phyloP scores from a whole-genome alignment of 1,139 yeast genomes.

The Nakaseomyces bracarensis region DNA sequence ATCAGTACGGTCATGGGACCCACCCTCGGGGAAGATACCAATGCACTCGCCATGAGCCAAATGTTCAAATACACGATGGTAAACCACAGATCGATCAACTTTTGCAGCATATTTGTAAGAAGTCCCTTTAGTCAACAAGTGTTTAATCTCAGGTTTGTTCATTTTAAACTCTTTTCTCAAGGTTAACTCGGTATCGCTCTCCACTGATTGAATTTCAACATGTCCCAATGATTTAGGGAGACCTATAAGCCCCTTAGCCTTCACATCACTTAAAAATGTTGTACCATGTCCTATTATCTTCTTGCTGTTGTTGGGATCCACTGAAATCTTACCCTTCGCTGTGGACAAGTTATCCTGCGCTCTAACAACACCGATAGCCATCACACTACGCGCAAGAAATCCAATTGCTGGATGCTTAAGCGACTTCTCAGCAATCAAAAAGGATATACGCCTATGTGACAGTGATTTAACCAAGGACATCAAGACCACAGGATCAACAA shows the following conservation, averaged over 20 bases:
- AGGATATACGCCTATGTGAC: constrained; percentile 68
- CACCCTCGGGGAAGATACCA: constrained; percentile 98
- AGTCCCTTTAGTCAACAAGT: constrained; percentile 46
- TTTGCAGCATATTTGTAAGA: constrained; percentile 67
- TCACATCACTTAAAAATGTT: constrained; percentile 56
- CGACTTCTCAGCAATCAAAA: constrained; percentile 80
- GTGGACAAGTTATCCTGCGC: constrained; percentile 73
- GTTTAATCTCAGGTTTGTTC: constrained; percentile 36
- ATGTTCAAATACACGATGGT: constrained; percentile 73
- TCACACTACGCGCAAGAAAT: constrained; percentile 60
- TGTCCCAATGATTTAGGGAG: constrained; percentile 76
- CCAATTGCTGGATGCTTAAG: constrained; percentile 65
- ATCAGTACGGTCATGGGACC: constrained; percentile 91
- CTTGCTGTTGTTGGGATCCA: constrained; percentile 43
- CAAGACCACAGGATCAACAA: constrained; percentile 81
- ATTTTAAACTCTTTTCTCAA: constrained; percentile 65
- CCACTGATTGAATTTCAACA: constrained; percentile 57
- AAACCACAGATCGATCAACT: constrained; percentile 78
- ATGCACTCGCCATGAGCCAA: constrained; percentile 70
- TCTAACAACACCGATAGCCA: constrained; percentile 82
- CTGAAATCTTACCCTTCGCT: constrained; percentile 51
- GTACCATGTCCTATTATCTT: constrained; percentile 60
- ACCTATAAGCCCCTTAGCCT: constrained; percentile 61
- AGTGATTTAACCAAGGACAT: constrained; percentile 74
- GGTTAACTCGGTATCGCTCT: constrained; percentile 66